phyloP scores from a whole-genome alignment of 2,329 filamentous ascomycete species.

The Lachnellula occidentalis region DNA sequence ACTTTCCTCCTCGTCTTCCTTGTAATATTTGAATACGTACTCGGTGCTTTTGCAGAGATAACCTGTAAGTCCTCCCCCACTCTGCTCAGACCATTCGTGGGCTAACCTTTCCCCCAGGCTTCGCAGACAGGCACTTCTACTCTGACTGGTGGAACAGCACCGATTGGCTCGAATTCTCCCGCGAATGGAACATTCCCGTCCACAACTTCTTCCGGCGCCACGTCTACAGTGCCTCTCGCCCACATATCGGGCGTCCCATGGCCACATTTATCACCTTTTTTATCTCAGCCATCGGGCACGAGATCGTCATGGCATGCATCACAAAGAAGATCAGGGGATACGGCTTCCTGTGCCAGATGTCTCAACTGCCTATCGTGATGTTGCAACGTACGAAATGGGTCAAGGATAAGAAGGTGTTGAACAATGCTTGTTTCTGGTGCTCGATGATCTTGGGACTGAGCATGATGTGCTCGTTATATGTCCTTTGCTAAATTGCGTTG shows the following conservation, averaged over 20 bases:
- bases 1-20: constrained; percentile 94
- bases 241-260: constrained; percentile 66
- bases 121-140: constrained; percentile 94
- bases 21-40: constrained; percentile 95
- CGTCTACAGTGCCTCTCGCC: constrained; percentile 79
- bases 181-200: constrained; percentile 97
- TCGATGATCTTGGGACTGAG: constrained; percentile 85
- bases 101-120: constrained; percentile 35
- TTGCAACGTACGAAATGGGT: constrained; percentile 78
- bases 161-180: constrained; percentile 92
- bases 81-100: not conserved
- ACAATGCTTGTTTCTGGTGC: constrained; percentile 87
- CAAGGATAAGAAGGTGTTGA: constrained; percentile 68
- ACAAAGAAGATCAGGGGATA: constrained; percentile 95
- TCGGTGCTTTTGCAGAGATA: constrained; percentile 92
- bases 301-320: constrained; percentile 96
- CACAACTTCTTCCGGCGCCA: constrained; percentile 93
- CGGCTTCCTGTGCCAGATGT: constrained; percentile 91
- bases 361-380: constrained; percentile 92
- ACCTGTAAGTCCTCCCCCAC: constrained; percentile 46
- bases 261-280: constrained; percentile 90
- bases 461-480: constrained; percentile 39
- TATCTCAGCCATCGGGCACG: constrained; percentile 82
- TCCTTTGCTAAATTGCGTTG: constrained; percentile 15
- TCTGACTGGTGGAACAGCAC: constrained; percentile 70